phyloP scores from a whole-genome alignment of 2,329 filamentous ascomycete genomes.

The Didymellaceae sp. region DNA sequence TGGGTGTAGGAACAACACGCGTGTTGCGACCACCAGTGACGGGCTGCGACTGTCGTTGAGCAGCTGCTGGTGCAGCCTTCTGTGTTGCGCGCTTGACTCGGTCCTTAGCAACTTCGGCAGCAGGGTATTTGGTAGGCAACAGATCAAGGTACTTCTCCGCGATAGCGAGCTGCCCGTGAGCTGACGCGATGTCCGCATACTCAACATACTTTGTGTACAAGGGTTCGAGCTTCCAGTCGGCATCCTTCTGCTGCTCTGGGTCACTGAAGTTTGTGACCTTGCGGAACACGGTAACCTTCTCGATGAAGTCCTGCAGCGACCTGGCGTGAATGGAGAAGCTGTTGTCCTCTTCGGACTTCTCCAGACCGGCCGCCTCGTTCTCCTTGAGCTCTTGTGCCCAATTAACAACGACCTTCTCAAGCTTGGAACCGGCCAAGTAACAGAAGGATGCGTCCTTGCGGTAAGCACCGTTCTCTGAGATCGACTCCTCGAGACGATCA shows the following conservation, averaged over 20 bases:
- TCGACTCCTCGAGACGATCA: slow-evolving; percentile 81
- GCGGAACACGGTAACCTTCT: slow-evolving; percentile 97
- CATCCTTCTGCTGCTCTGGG: slow-evolving; percentile 70
- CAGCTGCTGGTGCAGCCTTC: slow-evolving; percentile 57
- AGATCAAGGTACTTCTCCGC: slow-evolving; percentile 93
- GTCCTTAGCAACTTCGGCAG: slow-evolving; percentile 84
- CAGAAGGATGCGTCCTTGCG: slow-evolving; percentile 96
- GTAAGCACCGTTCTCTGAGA: slow-evolving; percentile 57
- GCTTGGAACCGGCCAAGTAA: slow-evolving; percentile 91
- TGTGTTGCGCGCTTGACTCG: slow-evolving; percentile 84
- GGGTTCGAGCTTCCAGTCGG: slow-evolving; percentile 85
- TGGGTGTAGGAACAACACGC: slow-evolving; percentile 46
- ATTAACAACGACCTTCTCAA: slow-evolving; percentile 95
- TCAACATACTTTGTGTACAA: slow-evolving; percentile 96
- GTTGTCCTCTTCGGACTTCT: slow-evolving; percentile 73
- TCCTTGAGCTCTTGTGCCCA: slow-evolving; percentile 92
- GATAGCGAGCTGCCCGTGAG: slow-evolving; percentile 83
- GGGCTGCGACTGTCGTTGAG: slow-evolving; percentile 51
- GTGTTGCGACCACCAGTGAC: slow-evolving; percentile 31
- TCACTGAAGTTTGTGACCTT: slow-evolving; percentile 92
- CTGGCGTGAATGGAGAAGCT: slow-evolving; percentile 91
- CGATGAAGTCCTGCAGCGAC: slow-evolving; percentile 89
- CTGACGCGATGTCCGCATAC: slow-evolving; percentile 92
- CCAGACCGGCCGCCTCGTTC: slow-evolving; percentile 75
- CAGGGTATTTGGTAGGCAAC: slow-evolving; percentile 80